Evolutionary conservation across 345 rosid species (phyloP).

Genomic region (Hypericum androsaemum): DNA sequence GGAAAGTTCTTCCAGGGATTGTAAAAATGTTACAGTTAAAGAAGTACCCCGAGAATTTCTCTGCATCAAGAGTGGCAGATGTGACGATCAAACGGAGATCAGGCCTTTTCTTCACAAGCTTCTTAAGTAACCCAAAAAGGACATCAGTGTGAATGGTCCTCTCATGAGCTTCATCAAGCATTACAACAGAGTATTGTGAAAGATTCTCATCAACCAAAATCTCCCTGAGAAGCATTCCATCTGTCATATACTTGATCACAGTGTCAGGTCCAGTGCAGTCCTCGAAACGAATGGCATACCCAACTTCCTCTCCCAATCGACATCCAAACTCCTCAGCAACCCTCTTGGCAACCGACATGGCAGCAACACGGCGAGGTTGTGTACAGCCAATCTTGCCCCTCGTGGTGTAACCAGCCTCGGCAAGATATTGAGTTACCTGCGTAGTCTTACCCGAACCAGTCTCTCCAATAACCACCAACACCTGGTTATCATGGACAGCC

Average conservation of each 20-base stretch:
- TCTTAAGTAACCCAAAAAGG: constrained; percentile 57
- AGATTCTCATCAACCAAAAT: constrained; percentile 53
- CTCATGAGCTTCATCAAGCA: constrained; percentile 83
- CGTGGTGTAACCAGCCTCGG: constrained; percentile 66
- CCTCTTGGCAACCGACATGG: constrained; percentile 80
- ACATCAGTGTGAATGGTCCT: constrained; percentile 69
- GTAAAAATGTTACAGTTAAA: constrained; percentile 71
- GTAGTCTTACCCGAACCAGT: constrained; percentile 84
- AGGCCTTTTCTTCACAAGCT: constrained; percentile 53
- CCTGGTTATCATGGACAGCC: constrained; percentile 82
- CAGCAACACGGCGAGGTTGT: constrained; percentile 85
- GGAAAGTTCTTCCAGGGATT: constrained; percentile 77
- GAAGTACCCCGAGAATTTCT: constrained; percentile 74
- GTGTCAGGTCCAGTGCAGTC: constrained; percentile 85
- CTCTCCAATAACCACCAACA: constrained; percentile 77
- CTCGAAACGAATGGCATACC: constrained; percentile 74
- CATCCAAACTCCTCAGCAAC: constrained; percentile 92
- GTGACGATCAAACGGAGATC: constrained; percentile 71
- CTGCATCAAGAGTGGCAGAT: constrained; percentile 78
- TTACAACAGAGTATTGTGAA: constrained; percentile 49
- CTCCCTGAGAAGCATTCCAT: constrained; percentile 74
- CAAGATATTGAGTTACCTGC: constrained; percentile 80
- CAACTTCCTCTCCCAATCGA: constrained; percentile 75
- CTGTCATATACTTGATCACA: constrained; percentile 81
- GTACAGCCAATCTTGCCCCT: constrained; percentile 77